Percentiles rank a stretch among this genome's conserved stretches.
phyloP scores from a whole-genome alignment of 148 eudicot species.

The Silene latifolia region DNA sequence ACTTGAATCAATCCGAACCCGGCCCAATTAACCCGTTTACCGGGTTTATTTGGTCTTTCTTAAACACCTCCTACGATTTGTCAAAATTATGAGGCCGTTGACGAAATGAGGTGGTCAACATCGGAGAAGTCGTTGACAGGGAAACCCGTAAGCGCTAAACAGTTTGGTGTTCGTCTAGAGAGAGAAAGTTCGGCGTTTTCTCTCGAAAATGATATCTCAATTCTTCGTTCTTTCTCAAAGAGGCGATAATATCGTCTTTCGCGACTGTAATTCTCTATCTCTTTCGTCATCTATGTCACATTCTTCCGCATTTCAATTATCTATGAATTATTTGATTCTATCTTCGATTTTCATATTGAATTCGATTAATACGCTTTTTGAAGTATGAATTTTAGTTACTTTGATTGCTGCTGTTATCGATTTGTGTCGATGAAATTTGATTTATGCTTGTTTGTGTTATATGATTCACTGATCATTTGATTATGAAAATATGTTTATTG shows the following conservation, averaged over 20 bases:
- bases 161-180: background rate
- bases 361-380: background rate
- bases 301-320: background rate
- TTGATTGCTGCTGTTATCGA: background rate
- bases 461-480: background rate
- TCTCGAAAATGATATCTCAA: conserved; percentile 66
- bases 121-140: too few species aligned
- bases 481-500: background rate
- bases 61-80: too few species aligned
- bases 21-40: too few species aligned
- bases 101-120: too few species aligned
- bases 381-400: background rate
- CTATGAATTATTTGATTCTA: background rate
- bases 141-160: background rate
- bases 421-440: background rate
- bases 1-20: too few species aligned
- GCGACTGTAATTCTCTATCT: conserved; percentile 57
- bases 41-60: too few species aligned
- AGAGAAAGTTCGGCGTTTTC: background rate
- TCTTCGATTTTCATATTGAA: background rate
- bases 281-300: conserved; percentile 18
- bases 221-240: conserved; percentile 88
- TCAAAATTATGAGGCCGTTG: too few species aligned
- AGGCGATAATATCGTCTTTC: conserved; percentile 93
- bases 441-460: background rate